Evolutionary conservation across 2,329 filamentous ascomycete species (phyloP).

Genomic region (Aspergillus puulaauensis): DNA sequence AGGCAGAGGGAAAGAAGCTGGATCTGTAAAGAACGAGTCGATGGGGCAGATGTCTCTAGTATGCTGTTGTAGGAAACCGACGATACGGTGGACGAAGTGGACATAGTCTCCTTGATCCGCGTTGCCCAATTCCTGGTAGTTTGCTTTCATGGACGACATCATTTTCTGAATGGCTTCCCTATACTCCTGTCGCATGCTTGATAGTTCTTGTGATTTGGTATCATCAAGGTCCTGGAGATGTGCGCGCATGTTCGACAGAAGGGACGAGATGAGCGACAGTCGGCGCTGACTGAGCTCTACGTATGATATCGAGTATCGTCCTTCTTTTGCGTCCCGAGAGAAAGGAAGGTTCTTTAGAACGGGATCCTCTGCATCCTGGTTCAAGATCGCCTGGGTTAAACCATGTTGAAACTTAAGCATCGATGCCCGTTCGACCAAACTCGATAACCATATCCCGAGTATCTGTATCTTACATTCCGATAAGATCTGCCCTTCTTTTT

Average conservation of each 20-base stretch:
- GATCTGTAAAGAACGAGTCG: slow-evolving; percentile 61
- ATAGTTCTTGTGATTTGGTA: slow-evolving; percentile 33
- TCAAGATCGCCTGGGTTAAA: slow-evolving; percentile 56
- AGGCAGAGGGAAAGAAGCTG: slow-evolving; percentile 60
- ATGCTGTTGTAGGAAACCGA: slow-evolving; percentile 62
- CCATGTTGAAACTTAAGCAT: slow-evolving; percentile 61
- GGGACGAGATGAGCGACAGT: slow-evolving; percentile 54
- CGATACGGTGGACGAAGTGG: slow-evolving; percentile 60
- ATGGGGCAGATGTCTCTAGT: slow-evolving; percentile 55
- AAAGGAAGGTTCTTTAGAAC: slow-evolving; percentile 61
- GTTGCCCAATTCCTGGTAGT: slow-evolving; percentile 56
- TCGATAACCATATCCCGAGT: slow-evolving; percentile 54
- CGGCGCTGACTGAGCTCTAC: slow-evolving; percentile 56
- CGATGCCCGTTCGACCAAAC: slow-evolving; percentile 59
- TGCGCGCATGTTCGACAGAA: slow-evolving; percentile 61
- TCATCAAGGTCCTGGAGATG: slow-evolving; percentile 42
- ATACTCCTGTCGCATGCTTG: slow-evolving; percentile 45
- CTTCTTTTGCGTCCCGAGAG: slow-evolving; percentile 35
- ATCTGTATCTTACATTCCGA: slow-evolving; percentile 49
- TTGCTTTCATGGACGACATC: slow-evolving; percentile 62
- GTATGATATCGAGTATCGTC: slow-evolving; percentile 49
- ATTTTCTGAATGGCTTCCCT: slow-evolving; percentile 53
- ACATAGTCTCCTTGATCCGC: slow-evolving; percentile 55
- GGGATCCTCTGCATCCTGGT: slow-evolving; percentile 44
- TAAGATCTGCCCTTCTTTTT: slow-evolving; percentile 42